Base-by-base conservation (phyloP, 1,139 yeast species). In the Pichia sp. region DNA sequence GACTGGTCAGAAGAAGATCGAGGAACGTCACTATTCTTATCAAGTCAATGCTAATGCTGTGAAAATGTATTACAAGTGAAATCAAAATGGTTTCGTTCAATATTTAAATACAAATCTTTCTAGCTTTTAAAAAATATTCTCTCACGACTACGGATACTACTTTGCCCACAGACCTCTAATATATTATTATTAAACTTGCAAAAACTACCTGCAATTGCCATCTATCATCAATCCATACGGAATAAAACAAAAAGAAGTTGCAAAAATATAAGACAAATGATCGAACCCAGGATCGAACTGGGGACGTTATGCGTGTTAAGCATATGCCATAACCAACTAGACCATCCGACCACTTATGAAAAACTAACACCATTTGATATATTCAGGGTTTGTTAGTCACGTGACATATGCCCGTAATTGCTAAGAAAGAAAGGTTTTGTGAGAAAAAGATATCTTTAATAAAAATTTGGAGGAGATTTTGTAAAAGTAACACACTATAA, bases 301-400 rank as follows among this genome's bases (percentile, higher is more conserved):
- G 95, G 95, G 95, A 86, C 95, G 88, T 84, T 82, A 88, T 82
- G 94, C 94, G 94, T 85, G 95, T 85, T 84, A 85, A 83, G 94
- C 94, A 84, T 88, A 81, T 82, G 94, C 93, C 94, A 84, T 85
- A 74, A 85, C 94, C 94, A 66, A 84, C 94, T 85, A 85, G 94
- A 85, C 94, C 94, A 85, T 85, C 77, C 56, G 52, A 50, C 59
- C 59, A 50, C 13, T 38, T 37, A 18, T 21, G n/a, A n/a, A n/a
- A n/a, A n/a, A n/a, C n/a, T n/a, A n/a, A n/a, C n/a, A n/a, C n/a
- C n/a, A n/a, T n/a, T n/a, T n/a, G n/a, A n/a, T n/a, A n/a, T n/a
- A 15, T 27, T 6, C 14, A 27, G n/a, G 8, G 14, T 19, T 12
- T 14, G 23, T 24, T 8, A 17, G 15, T 10, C 21, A 13, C 7